Percentiles rank a stretch among this genome's conserved stretches.
Conservation (phyloP, 2,329 filamentous ascomycete species). For the Penicillium glabrum region DNA sequence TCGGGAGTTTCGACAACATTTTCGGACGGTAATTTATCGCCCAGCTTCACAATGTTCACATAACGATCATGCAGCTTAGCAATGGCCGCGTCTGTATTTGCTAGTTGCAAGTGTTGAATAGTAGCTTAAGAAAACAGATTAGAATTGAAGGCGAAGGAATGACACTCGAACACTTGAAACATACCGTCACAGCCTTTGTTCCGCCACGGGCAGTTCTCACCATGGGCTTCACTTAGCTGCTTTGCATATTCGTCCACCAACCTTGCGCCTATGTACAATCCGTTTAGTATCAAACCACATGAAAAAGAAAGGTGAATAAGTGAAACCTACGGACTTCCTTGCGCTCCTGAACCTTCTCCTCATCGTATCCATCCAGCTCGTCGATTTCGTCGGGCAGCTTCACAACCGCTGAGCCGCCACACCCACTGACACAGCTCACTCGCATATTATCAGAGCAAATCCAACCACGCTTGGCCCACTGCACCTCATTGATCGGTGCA, state of each 20-base stretch:
- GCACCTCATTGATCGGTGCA: slow-evolving; percentile 78
- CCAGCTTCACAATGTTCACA: slow-evolving; percentile 49
- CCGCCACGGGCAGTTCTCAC: slow-evolving; percentile 81
- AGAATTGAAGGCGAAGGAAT: neutral
- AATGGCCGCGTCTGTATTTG: slow-evolving; percentile 61
- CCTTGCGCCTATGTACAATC: slow-evolving; percentile 50
- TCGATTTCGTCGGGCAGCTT: slow-evolving; percentile 70
- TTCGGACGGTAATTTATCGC: slow-evolving; percentile 36
- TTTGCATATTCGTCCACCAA: slow-evolving; percentile 75
- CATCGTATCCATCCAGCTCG: slow-evolving; percentile 47
- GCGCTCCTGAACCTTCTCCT: slow-evolving; percentile 42
- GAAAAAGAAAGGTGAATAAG: neutral
- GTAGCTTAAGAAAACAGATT: slow-evolving; percentile 47
- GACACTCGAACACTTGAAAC: neutral
- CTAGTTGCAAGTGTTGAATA: slow-evolving; percentile 65
- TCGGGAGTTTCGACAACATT: slow-evolving; percentile 33
- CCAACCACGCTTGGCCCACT: slow-evolving; percentile 95
- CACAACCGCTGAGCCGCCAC: slow-evolving; percentile 79
- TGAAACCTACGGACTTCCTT: slow-evolving; percentile 43
- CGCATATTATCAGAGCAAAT: slow-evolving; percentile 78
- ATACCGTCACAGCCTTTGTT: slow-evolving; percentile 82
- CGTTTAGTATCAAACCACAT: neutral
- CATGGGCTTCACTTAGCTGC: slow-evolving; percentile 72
- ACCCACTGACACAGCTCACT: slow-evolving; percentile 77
- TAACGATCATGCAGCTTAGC: slow-evolving; percentile 63